Percentiles rank a stretch among this genome's conserved stretches.
Conservation (phyloP, 139 green algal genomes). For the Coccomyxa sp. region DNA sequence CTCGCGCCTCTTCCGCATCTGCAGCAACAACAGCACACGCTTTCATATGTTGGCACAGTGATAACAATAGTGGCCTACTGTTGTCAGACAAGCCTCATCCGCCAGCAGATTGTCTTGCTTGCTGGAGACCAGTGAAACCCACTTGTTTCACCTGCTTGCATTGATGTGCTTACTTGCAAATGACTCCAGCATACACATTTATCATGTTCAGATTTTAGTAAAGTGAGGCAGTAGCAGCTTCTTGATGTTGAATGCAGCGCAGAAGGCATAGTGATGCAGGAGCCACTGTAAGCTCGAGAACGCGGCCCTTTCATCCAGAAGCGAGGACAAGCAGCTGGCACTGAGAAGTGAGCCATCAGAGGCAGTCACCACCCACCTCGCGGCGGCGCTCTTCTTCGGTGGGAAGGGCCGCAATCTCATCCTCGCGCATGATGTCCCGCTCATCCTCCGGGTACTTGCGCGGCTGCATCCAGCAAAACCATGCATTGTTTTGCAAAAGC, state of each 20-base stretch:
- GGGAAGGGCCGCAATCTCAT: constrained; percentile 32
- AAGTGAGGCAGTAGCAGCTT: too few relatives aligned
- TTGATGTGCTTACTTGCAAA: neutral
- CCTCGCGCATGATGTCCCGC: constrained; percentile 33
- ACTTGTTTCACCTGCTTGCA: neutral
- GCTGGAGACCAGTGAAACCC: neutral
- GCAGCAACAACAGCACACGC: neutral
- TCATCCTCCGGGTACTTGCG: constrained; percentile 50
- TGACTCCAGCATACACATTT: too few relatives aligned
- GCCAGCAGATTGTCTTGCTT: too few relatives aligned
- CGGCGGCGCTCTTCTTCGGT: constrained; percentile 17
- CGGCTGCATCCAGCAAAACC: constrained; percentile 12
- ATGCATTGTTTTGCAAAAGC: too few relatives aligned
- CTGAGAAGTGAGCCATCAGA: too few relatives aligned
- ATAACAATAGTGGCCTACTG: too few relatives aligned
- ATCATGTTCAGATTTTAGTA: too few relatives aligned
- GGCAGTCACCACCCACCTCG: constrained; percentile 11
- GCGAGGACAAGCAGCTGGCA: neutral
- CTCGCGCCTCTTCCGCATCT: constrained; percentile 35
- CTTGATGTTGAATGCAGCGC: too few relatives aligned
- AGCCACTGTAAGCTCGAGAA: too few relatives aligned
- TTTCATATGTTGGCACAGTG: too few relatives aligned
- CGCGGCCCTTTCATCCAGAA: neutral
- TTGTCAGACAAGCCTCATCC: too few relatives aligned
- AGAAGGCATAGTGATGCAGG: too few relatives aligned